A percentile compares a stretch with the other conserved stretches of the same genome.
Conservation (phyloP, 768 basidiomycete genomes). For the Lactifluus subvellereus region DNA sequence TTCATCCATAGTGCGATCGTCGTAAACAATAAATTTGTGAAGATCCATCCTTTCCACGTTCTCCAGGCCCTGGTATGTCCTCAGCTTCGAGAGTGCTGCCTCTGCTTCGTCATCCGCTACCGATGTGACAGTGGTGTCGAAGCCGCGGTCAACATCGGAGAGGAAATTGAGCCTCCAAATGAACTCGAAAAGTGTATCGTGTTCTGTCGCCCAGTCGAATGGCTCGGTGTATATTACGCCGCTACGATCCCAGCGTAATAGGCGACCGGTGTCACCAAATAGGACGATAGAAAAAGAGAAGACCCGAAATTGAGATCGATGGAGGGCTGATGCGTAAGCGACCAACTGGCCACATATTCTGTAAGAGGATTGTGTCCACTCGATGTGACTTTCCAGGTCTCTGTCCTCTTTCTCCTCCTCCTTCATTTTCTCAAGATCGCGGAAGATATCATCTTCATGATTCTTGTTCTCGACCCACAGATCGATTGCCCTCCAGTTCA, state of each 20-base stretch:
- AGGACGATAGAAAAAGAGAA: too few species aligned
- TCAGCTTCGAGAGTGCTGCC: background rate
- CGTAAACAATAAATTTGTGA: background rate
- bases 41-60: background rate
- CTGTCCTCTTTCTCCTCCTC: too few species aligned
- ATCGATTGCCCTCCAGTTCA: slow-evolving; percentile 4
- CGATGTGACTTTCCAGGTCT: too few species aligned
- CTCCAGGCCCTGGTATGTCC: background rate
- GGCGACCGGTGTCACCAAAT: too few species aligned
- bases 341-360: background rate
- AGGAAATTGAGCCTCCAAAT: slow-evolving; percentile 14
- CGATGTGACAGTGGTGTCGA: background rate
- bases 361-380: too few species aligned
- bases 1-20: background rate
- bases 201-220: background rate
- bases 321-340: too few species aligned
- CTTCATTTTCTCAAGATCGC: too few species aligned
- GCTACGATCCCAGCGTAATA: too few species aligned
- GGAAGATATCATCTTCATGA: too few species aligned
- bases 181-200: slow-evolving; percentile 3
- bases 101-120: background rate
- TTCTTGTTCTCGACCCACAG: background rate
- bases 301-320: too few species aligned
- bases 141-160: background rate
- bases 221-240: too few species aligned